These are phyloP conservation scores for Paspalum vaginatum DNA, from an alignment of 176 grass and related monocot species.

Conservation along the genomic window DNA sequence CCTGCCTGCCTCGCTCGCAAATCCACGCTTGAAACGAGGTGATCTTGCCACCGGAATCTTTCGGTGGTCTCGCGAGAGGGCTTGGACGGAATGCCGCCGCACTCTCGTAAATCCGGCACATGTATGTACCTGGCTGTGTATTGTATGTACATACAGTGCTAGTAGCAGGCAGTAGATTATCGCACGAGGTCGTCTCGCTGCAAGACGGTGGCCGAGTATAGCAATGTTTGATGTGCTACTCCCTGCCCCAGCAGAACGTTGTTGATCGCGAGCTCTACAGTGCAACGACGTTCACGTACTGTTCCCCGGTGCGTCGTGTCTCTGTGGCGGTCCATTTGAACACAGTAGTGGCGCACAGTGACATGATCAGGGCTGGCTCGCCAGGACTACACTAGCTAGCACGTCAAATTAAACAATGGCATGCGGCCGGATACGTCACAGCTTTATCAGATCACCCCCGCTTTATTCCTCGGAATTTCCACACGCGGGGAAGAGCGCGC, in stretches of 20 bases:
- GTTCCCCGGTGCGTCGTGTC: neutral
- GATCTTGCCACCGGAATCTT: constrained; percentile 12
- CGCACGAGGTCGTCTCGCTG: no score
- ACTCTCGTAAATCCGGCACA: neutral
- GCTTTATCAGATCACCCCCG: constrained; percentile 56
- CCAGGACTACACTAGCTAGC: no score
- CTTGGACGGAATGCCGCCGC: neutral
- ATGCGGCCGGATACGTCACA: constrained; percentile 42
- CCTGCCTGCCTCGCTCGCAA: neutral
- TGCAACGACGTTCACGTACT: no score
- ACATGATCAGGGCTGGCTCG: neutral
- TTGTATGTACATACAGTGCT: no score
- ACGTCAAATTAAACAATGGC: constrained; percentile 16
- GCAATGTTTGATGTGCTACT: no score
- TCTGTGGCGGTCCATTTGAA: neutral
- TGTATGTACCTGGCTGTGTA: no score
- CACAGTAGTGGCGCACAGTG: neutral
- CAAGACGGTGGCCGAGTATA: no score
- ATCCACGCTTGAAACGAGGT: constrained; percentile 2
- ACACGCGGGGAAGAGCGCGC: constrained; percentile 31
- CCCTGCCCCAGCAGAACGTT: no score
- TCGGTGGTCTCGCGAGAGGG: neutral
- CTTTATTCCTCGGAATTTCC: constrained; percentile 60
- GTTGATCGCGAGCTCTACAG: no score
- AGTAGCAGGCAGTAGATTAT: no score